Base-by-base conservation (phyloP, 2,329 filamentous ascomycete species). In the Diaporthe helianthi region DNA sequence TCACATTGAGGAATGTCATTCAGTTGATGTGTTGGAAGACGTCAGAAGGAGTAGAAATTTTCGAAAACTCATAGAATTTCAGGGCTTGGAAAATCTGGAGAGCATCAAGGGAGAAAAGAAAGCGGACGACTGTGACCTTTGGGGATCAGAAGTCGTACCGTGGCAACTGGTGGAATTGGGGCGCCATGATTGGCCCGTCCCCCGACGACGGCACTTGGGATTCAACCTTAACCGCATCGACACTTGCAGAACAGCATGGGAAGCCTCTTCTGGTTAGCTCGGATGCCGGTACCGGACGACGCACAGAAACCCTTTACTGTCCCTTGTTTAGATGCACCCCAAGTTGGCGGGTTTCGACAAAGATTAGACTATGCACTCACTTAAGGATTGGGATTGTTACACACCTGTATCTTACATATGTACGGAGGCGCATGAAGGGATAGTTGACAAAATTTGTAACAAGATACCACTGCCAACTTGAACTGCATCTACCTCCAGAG, bases 161-260 rank as follows among this genome's bases (percentile, higher is more conserved):
- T n/a, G n/a, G n/a, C n/a, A n/a, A n/a, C n/a, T 9, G 9, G 5
- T 60, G 55, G 38, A 31, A 60, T 31, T 60, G 54, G 24, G 38
- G 22, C 17, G n/a, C 17, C 17, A 22, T 60, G 38, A 60, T 46
- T 60, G 55, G 55, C 38, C 46, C 38, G 33, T 61, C 47, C 55
- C 26, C 55, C 55, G 55, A 61, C 2, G 17, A 19, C 26, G 26
- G 19, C 8, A 22, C 26, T 33, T 47, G 55, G 55, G 55, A 33
- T 6, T 33, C 26, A 60, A 61, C 26, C 15, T 9, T 61, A 41
- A 47, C 55, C 55, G 55, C 55, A 15, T 19, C 17, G 26, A 33
- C 26, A 12, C 17, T 13, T 13, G 13, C 3, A 41, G 55, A 9
- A 61, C 12, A 33, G 26, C 41, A 4, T 31, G 41, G n/a, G n/a